Evolutionary conservation across 129 eudicot species (phyloP).

Genomic region (Flaveria sonorensis): DNA sequence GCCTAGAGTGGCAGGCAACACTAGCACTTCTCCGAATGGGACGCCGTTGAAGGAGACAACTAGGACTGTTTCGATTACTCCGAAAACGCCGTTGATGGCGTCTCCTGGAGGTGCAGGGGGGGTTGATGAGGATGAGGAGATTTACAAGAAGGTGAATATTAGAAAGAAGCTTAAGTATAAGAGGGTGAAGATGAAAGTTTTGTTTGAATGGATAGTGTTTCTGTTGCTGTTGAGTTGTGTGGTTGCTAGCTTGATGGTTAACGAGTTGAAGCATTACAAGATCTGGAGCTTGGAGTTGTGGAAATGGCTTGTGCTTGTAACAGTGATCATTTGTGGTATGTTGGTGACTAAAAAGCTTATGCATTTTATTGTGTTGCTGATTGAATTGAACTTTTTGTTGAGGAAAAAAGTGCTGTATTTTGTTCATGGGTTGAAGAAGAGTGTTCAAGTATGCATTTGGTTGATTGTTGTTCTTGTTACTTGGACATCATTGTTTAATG

Average conservation of each 20-base stretch:
- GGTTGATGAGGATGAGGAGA: slow-evolving; percentile 73
- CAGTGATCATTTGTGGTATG: slow-evolving; percentile 74
- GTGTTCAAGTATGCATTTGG: slow-evolving; percentile 79
- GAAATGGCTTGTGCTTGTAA: slow-evolving; percentile 75
- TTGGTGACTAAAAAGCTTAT: slow-evolving; percentile 68
- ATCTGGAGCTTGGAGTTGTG: slow-evolving; percentile 66
- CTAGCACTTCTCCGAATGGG: slow-evolving; percentile 30
- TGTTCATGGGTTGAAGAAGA: slow-evolving; percentile 72
- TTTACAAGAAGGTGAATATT: slow-evolving; percentile 67
- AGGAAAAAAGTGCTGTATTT: slow-evolving; percentile 84
- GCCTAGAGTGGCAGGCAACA: slow-evolving; percentile 32
- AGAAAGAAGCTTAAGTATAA: slow-evolving; percentile 49
- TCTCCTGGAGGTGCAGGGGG: slow-evolving; percentile 58
- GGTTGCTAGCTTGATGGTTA: slow-evolving; percentile 61
- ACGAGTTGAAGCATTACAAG: slow-evolving; percentile 22
- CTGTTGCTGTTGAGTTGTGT: slow-evolving; percentile 53
- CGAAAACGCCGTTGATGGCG: slow-evolving; percentile 57
- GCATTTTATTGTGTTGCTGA: slow-evolving; percentile 66
- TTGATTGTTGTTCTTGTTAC: slow-evolving; percentile 67
- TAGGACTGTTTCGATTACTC: slow-evolving; percentile 47
- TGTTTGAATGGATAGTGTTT: slow-evolving; percentile 68
- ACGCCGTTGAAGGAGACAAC: slow-evolving; percentile 37
- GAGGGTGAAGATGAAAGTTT: slow-evolving; percentile 54
- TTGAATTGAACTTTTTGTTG: slow-evolving; percentile 76
- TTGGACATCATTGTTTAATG: slow-evolving; percentile 61